phyloP scores from a whole-genome alignment of 2,329 filamentous ascomycete genomes.

The Calonectria pteridis region DNA sequence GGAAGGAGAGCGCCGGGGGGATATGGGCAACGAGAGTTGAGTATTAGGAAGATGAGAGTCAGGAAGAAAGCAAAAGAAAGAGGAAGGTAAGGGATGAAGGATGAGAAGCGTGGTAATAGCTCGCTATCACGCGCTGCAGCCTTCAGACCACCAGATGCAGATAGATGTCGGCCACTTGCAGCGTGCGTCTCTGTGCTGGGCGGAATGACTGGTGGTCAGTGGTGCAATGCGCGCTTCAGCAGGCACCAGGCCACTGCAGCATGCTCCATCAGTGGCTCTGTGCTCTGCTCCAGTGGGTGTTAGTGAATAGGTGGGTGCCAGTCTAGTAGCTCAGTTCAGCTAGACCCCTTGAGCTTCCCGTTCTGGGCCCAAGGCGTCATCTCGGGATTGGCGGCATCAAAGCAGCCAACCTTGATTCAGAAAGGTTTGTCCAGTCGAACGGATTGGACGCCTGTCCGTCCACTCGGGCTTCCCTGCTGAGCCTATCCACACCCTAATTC shows the following conservation, averaged over 20 bases:
- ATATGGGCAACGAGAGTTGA: neutral
- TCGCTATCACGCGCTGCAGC: neutral
- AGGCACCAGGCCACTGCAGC: neutral
- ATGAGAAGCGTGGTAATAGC: constrained; percentile 10
- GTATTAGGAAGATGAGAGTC: neutral
- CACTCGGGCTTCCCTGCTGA: neutral
- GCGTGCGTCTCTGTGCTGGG: neutral
- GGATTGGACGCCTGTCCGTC: neutral
- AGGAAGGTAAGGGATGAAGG: neutral
- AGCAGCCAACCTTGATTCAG: constrained; percentile 15
- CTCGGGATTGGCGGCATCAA: constrained; percentile 15
- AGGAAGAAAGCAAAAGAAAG: neutral
- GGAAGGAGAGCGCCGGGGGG: neutral
- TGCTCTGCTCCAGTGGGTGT: constrained; percentile 11
- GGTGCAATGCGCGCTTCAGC: constrained; percentile 9
- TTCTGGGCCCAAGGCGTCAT: constrained; percentile 20
- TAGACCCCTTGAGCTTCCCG: neutral
- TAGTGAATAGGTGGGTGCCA: neutral
- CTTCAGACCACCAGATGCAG: neutral
- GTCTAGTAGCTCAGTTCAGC: neutral
- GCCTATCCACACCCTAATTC: neutral
- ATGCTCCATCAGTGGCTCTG: constrained; percentile 5
- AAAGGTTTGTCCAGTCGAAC: neutral
- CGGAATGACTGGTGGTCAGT: constrained; percentile 10
- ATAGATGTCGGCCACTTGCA: constrained; percentile 1